Percentiles rank a stretch among this genome's conserved stretches.
These are phyloP conservation scores for Litchi chinensis DNA, from an alignment of 345 rosid genomes.

Conservation along the genomic window DNA sequence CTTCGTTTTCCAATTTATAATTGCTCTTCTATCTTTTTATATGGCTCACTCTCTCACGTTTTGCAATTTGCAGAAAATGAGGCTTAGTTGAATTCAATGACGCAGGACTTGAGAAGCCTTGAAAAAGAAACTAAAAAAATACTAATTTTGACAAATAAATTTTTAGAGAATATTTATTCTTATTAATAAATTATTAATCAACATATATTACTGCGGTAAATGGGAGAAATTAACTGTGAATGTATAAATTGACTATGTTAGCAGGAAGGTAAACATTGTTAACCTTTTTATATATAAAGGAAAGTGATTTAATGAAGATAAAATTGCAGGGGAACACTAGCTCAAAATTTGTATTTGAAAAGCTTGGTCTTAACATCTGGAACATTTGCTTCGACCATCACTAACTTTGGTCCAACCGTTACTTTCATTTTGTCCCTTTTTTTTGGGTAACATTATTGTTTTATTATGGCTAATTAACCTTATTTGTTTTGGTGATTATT, in stretches of 20 bases:
- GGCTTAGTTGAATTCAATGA: no score
- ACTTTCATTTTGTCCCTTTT: conserved; percentile 53
- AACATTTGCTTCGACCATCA: conserved; percentile 50
- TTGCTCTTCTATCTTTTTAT: not conserved
- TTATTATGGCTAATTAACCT: not conserved
- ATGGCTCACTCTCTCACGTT: not conserved
- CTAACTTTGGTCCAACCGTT: conserved; percentile 47
- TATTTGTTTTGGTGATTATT: not conserved
- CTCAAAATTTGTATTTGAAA: conserved; percentile 36
- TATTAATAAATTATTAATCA: no score
- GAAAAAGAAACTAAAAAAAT: no score
- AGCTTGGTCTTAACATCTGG: conserved; percentile 55
- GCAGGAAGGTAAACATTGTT: no score
- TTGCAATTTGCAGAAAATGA: no score
- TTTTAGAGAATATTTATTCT: no score
- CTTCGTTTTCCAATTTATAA: not conserved
- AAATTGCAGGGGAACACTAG: not conserved
- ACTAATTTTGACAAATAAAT: not conserved
- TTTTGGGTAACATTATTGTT: conserved; percentile 33
- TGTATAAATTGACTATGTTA: no score
- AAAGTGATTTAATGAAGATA: no score
- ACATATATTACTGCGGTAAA: no score
- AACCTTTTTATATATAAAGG: no score
- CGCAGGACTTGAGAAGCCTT: not conserved
- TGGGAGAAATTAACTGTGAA: no score